phyloP scores from a whole-genome alignment of 169 alveolate species.

The Cryptosporidium ryanae region DNA sequence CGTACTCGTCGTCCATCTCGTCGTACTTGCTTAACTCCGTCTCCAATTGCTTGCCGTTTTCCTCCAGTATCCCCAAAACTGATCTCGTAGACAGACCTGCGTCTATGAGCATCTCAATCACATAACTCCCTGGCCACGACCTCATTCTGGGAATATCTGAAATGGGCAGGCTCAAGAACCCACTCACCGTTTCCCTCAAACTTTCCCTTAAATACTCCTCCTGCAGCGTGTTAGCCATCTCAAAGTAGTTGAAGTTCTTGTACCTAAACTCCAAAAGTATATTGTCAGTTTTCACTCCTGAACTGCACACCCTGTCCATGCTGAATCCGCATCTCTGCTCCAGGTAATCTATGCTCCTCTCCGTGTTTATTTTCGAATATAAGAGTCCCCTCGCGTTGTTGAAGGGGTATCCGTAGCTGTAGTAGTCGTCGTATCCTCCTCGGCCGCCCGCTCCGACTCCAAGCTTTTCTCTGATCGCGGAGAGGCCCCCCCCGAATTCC shows the following conservation, averaged over 20 bases:
- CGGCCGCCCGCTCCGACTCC: too few relatives aligned
- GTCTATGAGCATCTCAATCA: conserved; percentile 55
- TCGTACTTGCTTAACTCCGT: conserved; percentile 33
- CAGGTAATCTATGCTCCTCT: conserved; percentile 55
- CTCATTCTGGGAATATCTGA: conserved; percentile 66
- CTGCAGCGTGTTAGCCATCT: conserved; percentile 52
- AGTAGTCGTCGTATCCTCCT: neutral
- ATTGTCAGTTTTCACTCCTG: conserved; percentile 59
- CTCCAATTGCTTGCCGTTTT: neutral
- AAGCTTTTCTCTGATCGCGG: too few relatives aligned
- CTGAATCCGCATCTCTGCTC: conserved; percentile 69
- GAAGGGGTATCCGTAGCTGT: neutral
- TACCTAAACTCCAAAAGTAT: conserved; percentile 39
- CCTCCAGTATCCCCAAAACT: conserved; percentile 32
- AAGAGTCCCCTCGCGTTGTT: too few relatives aligned
- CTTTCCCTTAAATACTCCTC: conserved; percentile 41
- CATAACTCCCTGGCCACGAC: conserved; percentile 72
- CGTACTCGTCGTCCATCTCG: conserved; percentile 24
- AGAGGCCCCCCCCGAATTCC: too few relatives aligned
- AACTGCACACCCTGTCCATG: conserved; percentile 66
- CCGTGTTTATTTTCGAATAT: conserved; percentile 4
- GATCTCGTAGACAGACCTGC: conserved; percentile 64
- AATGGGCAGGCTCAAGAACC: conserved; percentile 33
- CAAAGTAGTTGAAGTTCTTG: conserved; percentile 48
- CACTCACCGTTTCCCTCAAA: conserved; percentile 47